Percentiles rank a stretch among this genome's conserved stretches.
Evolutionary conservation across 1,139 yeast species (phyloP).

Genomic region (Nakaseomyces nivariensis): DNA sequence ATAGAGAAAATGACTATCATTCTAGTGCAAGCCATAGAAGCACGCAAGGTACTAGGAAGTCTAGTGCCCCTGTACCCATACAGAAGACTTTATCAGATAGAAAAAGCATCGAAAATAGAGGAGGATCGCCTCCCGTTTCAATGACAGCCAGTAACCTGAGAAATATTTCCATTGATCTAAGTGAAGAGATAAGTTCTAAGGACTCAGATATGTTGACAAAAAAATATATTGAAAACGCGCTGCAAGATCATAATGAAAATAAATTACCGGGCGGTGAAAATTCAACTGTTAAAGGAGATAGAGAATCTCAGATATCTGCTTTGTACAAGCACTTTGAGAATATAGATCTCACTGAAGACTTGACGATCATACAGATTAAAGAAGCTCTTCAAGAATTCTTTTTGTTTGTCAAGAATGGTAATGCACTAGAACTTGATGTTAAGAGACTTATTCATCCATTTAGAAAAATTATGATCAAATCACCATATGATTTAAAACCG

Average conservation of each 20-base stretch:
- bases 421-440: neutral
- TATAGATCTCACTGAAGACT: constrained; percentile 4
- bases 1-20: constrained; percentile 6
- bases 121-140: neutral
- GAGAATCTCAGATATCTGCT: constrained; percentile 6
- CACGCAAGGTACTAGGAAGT: constrained; percentile 10
- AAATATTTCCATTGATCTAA: constrained; percentile 20
- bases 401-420: neutral
- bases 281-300: neutral
- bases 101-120: neutral
- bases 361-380: constrained; percentile 4
- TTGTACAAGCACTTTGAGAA: constrained; percentile 10
- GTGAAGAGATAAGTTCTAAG: constrained; percentile 20
- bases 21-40: constrained; percentile 7
- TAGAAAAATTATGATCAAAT: constrained; percentile 18
- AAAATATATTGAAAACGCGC: constrained; percentile 19
- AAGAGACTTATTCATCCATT: constrained; percentile 2
- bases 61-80: constrained; percentile 16
- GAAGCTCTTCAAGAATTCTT: constrained; percentile 11
- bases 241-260: constrained; percentile 1
- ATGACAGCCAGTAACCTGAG: neutral
- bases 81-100: neutral
- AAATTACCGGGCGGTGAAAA: neutral
- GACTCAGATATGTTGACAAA: constrained; percentile 20
- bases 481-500: constrained; percentile 26